Conservation (phyloP, 2,329 filamentous ascomycete genomes). For the Neofusicoccum kwambonambiense region DNA sequence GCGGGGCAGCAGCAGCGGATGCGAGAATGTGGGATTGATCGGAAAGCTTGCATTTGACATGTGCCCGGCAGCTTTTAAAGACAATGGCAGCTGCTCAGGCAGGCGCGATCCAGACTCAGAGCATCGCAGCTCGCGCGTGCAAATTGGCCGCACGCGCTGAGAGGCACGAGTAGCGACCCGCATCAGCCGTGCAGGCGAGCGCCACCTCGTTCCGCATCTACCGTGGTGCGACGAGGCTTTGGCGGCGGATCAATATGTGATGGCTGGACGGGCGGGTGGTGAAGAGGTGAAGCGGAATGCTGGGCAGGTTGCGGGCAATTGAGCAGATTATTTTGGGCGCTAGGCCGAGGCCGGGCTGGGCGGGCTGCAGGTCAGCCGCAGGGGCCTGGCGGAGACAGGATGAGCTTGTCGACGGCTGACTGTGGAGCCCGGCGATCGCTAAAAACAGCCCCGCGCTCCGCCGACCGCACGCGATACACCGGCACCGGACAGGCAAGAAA, state of each 20-base stretch:
- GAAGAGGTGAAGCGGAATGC: neutral
- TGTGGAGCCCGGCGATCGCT: neutral
- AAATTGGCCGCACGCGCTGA: neutral
- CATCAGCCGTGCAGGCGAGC: neutral
- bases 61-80: neutral
- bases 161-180: neutral
- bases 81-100: neutral
- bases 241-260: neutral
- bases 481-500: too few relatives aligned
- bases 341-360: neutral
- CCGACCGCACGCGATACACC: neutral
- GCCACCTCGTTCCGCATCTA: neutral
- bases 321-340: constrained; percentile 17
- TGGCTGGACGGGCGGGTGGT: constrained; percentile 1
- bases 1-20: neutral
- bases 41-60: neutral
- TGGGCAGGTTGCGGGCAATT: constrained; percentile 18
- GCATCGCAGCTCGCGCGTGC: neutral
- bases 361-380: neutral
- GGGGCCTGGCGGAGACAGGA: neutral
- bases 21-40: neutral
- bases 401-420: constrained; percentile 6
- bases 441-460: neutral
- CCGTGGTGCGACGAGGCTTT: constrained; percentile 5
- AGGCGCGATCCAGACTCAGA: neutral